These are phyloP conservation scores for Rasamsonia emersonii DNA, from an alignment of 2,329 filamentous ascomycete species.

Conservation along the genomic window DNA sequence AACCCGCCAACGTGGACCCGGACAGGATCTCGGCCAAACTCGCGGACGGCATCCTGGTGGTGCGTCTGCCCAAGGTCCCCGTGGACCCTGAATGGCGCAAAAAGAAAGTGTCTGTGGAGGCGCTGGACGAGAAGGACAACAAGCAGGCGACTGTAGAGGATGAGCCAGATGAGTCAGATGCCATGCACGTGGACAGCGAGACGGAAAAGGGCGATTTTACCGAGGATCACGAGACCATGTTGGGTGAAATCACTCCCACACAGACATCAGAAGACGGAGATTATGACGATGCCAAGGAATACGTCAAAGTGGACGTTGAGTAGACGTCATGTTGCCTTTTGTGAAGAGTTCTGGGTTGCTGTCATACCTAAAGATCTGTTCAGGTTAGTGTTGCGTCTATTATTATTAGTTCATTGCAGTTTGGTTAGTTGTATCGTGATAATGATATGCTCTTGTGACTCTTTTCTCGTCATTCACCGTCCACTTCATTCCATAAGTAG, in stretches of 20 bases:
- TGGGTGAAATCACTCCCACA: slow-evolving; percentile 7
- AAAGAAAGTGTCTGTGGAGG: slow-evolving; percentile 38
- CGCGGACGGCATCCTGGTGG: slow-evolving; percentile 66
- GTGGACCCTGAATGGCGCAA: slow-evolving; percentile 34
- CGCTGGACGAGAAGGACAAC: slow-evolving; percentile 12
- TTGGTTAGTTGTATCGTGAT: no score
- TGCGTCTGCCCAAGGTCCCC: slow-evolving; percentile 69
- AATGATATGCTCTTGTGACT: no score
- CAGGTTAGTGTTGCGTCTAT: no score
- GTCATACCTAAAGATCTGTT: neutral
- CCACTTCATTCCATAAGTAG: no score
- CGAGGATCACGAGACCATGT: slow-evolving; percentile 16
- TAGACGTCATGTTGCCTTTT: slow-evolving; percentile 17
- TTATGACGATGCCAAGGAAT: slow-evolving; percentile 28
- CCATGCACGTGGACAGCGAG: slow-evolving; percentile 16
- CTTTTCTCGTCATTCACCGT: no score
- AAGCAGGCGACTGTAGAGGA: slow-evolving; percentile 7
- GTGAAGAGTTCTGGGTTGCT: neutral
- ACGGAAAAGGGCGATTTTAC: slow-evolving; percentile 15
- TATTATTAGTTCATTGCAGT: no score
- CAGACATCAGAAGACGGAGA: slow-evolving; percentile 9
- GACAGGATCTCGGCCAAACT: slow-evolving; percentile 64
- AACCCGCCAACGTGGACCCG: slow-evolving; percentile 56
- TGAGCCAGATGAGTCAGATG: slow-evolving; percentile 10
- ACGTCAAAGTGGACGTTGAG: slow-evolving; percentile 52